Conservation (phyloP, 768 basidiomycete species). For the Pulveroboletus ravenelii region DNA sequence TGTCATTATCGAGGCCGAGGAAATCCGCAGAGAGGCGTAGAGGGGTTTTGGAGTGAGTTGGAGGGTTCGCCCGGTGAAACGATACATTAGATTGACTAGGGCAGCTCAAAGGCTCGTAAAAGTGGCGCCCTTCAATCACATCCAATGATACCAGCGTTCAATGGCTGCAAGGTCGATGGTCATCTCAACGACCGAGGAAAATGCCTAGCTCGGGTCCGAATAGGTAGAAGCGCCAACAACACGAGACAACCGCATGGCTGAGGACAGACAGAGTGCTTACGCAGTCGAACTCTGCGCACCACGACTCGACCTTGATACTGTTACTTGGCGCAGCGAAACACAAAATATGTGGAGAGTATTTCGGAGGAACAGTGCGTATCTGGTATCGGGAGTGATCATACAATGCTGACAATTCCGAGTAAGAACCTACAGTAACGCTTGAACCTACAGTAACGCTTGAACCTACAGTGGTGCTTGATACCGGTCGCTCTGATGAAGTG, state of each 20-base stretch:
- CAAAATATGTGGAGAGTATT: background rate
- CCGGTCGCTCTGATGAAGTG: background rate
- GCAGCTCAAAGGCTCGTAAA: background rate
- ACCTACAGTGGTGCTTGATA: background rate
- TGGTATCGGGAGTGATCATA: background rate
- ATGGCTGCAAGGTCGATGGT: background rate
- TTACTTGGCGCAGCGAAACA: background rate
- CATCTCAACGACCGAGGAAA: background rate
- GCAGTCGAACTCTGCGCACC: background rate
- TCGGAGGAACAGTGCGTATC: background rate
- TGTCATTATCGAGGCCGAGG: slow-evolving; percentile 22
- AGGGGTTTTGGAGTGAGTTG: slow-evolving; percentile 5
- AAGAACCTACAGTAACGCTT: background rate
- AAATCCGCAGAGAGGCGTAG: slow-evolving; percentile 21
- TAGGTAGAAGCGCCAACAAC: background rate
- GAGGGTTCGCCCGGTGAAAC: background rate
- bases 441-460: background rate
- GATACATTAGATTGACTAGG: no score
- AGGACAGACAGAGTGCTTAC: background rate
- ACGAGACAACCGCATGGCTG: background rate
- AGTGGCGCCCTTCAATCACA: background rate
- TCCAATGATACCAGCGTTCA: background rate
- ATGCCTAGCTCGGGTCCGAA: no score
- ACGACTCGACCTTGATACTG: background rate
- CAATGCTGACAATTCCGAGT: background rate